Evolutionary conservation across 768 basidiomycete species (phyloP).

Genomic region (Psilocybe tampanensis): DNA sequence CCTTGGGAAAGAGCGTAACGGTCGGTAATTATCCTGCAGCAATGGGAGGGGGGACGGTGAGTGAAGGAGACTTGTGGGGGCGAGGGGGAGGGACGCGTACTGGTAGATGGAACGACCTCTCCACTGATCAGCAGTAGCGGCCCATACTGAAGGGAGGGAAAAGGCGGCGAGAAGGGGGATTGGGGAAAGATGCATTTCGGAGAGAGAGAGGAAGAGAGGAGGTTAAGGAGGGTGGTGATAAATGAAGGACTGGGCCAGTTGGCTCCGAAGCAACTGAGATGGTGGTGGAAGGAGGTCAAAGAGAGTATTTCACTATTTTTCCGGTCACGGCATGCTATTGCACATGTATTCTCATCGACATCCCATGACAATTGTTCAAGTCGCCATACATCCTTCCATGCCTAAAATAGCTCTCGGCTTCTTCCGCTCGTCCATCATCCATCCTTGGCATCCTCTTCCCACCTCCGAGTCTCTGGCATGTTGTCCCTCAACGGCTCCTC

Average conservation of each 20-base stretch:
- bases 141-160: constrained; percentile 35
- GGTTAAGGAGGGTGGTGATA: constrained; percentile 19
- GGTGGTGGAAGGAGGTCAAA: constrained; percentile 18
- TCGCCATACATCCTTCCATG: background rate
- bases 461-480: constrained; percentile 12
- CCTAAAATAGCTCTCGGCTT: constrained; percentile 1
- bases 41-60: background rate
- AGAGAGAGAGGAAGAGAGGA: constrained; percentile 21
- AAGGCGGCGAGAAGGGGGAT: constrained; percentile 18
- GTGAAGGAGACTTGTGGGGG: background rate
- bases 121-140: constrained; percentile 76
- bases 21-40: constrained; percentile 65
- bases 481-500: constrained; percentile 20
- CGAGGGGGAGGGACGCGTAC: constrained; percentile 35
- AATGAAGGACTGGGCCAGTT: constrained; percentile 18
- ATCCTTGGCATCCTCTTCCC: background rate
- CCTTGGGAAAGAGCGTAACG: constrained; percentile 70
- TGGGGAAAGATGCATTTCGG: constrained; percentile 20
- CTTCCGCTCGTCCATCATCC: constrained; percentile 2
- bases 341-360: background rate
- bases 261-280: constrained; percentile 9
- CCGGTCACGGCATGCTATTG: too few relatives aligned
- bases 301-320: background rate
- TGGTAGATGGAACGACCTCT: constrained; percentile 81
- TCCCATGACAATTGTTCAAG: too few relatives aligned